Evolutionary conservation across 2,329 filamentous ascomycete species (phyloP), one percentile per base, ranked within the genome.

Genomic region (Polytolypa hystricis): DNA sequence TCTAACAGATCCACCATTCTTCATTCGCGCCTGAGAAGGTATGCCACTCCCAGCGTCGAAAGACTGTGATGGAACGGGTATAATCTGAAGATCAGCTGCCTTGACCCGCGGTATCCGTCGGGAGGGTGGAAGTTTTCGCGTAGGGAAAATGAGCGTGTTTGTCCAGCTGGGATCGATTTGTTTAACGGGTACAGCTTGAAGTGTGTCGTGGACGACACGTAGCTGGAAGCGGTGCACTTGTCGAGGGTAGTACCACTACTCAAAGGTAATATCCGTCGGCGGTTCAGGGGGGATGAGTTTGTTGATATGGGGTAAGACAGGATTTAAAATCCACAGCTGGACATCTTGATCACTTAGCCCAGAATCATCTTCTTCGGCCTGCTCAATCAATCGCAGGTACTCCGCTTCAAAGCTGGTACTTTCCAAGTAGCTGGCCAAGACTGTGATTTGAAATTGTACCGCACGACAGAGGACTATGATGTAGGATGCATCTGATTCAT

Each of bases 351-450:
- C 7, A n/a, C 7, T 7, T n/a, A n/a, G 7, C 7, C 7, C 21
- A 25, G 21, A n/a, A 25, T 25, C 21, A 26, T 42, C 36, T 5
- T 44, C 21, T 7, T 25, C 21, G 7, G 7, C 21, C 7, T 25
- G 7, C 7, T n/a, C n/a, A n/a, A 25, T n/a, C n/a, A n/a, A n/a
- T n/a, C n/a, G n/a, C n/a, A n/a, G n/a, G n/a, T n/a, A n/a, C n/a
- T n/a, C 21, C 7, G 7, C 21, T 25, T n/a, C 21, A 25, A 7
- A 7, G 21, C 7, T 25, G n/a, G n/a, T 25, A 25, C n/a, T n/a
- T n/a, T 25, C 21, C 7, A n/a, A 25, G 21, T n/a, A 25, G 21
- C 21, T 25, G 21, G 21, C 7, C 21, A 25, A 7, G n/a, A 7
- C n/a, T 25, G 7, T 25, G 21, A 25, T 25, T n/a, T 25, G n/a